Conservation (phyloP, 345 rosid species). For the Citrus unshiu region DNA sequence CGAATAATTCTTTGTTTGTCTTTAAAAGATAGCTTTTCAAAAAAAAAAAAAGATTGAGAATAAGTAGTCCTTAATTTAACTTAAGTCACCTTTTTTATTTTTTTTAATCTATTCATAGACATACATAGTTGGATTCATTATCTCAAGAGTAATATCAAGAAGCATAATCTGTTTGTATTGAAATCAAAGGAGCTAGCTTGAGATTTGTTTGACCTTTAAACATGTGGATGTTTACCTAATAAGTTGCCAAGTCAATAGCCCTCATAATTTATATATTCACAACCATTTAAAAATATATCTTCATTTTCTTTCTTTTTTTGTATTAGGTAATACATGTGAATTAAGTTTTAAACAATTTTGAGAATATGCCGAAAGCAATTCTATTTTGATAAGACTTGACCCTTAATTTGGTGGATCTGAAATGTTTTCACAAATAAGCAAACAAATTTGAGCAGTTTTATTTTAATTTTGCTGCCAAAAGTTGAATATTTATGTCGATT, state of each 20-base stretch:
- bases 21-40: no score
- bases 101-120: no score
- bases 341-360: not conserved
- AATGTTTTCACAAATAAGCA: not conserved
- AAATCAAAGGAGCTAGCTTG: not conserved
- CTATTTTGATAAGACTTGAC: not conserved
- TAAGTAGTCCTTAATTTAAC: no score
- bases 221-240: not conserved
- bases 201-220: not conserved
- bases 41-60: no score
- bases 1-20: no score
- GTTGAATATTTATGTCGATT: not conserved
- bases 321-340: not conserved
- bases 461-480: not conserved
- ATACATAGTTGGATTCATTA: no score
- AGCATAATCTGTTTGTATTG: not conserved
- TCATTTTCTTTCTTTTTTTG: not conserved
- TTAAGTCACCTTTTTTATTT: no score
- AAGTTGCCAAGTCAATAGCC: not conserved
- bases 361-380: not conserved
- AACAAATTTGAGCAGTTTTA: not conserved
- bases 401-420: constrained; percentile 1
- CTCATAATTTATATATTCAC: not conserved
- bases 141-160: no score
- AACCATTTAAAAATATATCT: not conserved